phyloP scores from a whole-genome alignment of 768 basidiomycete species.

The Amanita rimosa region DNA sequence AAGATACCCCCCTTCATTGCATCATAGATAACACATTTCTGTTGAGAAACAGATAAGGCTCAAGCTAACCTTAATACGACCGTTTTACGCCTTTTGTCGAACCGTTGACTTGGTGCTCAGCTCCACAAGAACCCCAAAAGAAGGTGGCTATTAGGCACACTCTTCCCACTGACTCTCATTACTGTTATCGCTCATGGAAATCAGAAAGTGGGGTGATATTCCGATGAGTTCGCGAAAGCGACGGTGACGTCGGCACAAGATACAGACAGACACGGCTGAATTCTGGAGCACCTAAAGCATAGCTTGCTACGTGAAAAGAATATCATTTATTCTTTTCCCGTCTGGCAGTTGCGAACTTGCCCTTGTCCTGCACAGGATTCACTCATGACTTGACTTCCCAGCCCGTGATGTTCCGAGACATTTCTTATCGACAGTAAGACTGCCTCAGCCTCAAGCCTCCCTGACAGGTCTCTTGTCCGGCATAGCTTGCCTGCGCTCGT shows the following conservation, averaged over 20 bases:
- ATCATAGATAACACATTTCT: too few relatives aligned
- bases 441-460: not conserved
- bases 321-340: too few relatives aligned
- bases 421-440: not conserved
- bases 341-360: not conserved
- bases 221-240: not conserved
- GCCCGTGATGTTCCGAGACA: not conserved
- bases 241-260: too few relatives aligned
- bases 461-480: not conserved
- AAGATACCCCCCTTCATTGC: too few relatives aligned
- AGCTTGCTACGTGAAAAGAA: too few relatives aligned
- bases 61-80: not conserved
- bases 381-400: not conserved
- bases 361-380: not conserved
- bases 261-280: not conserved
- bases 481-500: not conserved
- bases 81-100: not conserved
- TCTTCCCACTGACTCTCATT: not conserved
- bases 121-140: constrained; percentile 1
- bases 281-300: too few relatives aligned
- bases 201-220: not conserved
- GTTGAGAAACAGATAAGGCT: not conserved
- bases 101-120: not conserved
- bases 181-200: not conserved
- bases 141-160: not conserved